Evolutionary conservation across 2,329 filamentous ascomycete genomes (phyloP).

Genomic region (Celoporthe dispersa): DNA sequence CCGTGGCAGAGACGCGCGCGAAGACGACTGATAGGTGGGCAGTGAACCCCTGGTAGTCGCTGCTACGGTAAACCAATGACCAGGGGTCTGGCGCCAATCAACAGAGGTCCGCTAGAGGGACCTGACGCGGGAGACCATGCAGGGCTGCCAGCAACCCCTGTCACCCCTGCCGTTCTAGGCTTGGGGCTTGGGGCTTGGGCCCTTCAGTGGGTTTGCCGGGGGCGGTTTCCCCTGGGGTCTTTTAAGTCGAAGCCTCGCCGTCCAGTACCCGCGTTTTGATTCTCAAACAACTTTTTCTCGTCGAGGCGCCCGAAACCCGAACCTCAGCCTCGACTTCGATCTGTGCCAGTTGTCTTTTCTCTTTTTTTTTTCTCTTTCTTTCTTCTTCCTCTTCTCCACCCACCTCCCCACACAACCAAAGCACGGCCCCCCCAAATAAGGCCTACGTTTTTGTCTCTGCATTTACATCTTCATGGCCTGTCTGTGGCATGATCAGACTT

Average conservation of each 20-base stretch:
- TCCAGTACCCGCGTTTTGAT: background rate
- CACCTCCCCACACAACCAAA: background rate
- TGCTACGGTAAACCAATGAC: constrained; percentile 2
- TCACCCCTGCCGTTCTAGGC: constrained; percentile 16
- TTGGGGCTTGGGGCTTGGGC: constrained; percentile 4
- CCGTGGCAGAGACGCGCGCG: constrained; percentile 28
- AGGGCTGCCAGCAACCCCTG: constrained; percentile 19
- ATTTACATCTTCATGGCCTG: background rate
- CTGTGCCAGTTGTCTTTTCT: background rate
- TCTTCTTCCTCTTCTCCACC: background rate
- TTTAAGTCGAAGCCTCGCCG: constrained; percentile 7
- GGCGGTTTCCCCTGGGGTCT: background rate
- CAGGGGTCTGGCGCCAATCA: constrained; percentile 26
- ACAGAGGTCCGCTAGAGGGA: constrained; percentile 18
- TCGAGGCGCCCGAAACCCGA: background rate
- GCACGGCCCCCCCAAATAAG: too few relatives aligned
- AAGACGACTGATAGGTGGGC: constrained; percentile 21
- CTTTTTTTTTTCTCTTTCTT: too few relatives aligned
- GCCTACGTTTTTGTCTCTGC: too few relatives aligned
- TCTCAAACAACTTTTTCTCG: background rate
- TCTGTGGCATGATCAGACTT: background rate
- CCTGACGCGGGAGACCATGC: constrained; percentile 25
- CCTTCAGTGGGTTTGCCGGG: background rate
- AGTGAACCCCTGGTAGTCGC: constrained; percentile 9
- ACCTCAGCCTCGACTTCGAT: background rate